Evolutionary conservation across 1,284 basidiomycete species (phyloP).

Genomic region (Pterulicium gracile): DNA sequence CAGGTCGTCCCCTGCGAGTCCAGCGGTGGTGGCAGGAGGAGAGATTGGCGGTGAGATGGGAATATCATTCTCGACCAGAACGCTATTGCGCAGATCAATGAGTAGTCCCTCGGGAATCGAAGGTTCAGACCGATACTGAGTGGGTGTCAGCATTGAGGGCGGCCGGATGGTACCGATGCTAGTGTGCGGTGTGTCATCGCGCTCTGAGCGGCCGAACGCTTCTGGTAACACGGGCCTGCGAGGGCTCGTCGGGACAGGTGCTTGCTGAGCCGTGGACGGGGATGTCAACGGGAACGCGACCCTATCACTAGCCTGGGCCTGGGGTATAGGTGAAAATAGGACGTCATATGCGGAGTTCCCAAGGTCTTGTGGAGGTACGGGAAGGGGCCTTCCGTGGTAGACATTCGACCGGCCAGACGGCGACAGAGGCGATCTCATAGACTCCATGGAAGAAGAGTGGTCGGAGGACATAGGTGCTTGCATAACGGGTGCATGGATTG

Average conservation of each 20-base stretch:
- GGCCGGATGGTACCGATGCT: neutral
- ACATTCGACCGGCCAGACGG: too few species aligned
- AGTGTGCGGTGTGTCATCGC: constrained; percentile 1
- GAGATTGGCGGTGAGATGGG: constrained; percentile 4
- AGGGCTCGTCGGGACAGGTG: neutral
- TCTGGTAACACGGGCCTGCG: neutral
- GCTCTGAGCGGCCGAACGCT: neutral
- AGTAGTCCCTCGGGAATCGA: constrained; percentile 28
- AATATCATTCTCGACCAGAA: constrained; percentile 6
- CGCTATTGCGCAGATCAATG: constrained; percentile 30
- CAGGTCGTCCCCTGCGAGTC: neutral
- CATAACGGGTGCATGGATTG: too few species aligned
- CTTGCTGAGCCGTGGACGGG: neutral
- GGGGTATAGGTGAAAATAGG: neutral
- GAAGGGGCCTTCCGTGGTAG: neutral
- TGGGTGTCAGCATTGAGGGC: neutral
- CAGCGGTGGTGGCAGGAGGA: constrained; percentile 7
- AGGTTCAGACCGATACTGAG: neutral
- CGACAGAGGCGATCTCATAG: neutral
- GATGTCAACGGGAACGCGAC: neutral
- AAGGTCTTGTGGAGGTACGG: neutral
- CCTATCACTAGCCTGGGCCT: neutral
- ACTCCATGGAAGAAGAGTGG: neutral
- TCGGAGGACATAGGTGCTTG: neutral
- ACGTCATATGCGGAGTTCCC: neutral